Evolutionary conservation across 352 stramenopile species (phyloP), one percentile per base, ranked within the genome.

Genomic region (Globisporangium cylindrosporum): DNA sequence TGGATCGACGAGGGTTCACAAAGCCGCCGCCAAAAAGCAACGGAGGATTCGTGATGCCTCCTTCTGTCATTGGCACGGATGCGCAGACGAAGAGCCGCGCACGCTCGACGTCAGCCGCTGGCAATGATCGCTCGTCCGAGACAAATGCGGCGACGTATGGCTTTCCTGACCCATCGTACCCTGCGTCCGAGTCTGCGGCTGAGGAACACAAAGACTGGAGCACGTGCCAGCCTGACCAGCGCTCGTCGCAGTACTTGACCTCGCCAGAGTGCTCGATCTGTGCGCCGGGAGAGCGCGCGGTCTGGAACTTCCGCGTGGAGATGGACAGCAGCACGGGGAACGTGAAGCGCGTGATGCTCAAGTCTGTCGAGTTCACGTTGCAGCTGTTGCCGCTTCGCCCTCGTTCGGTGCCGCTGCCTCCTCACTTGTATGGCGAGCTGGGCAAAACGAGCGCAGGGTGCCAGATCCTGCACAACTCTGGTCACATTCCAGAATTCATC

Each of bases 171-270:
- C 82, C 82, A 32, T 84, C 77, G 4, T 78, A 88, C 24, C 76
- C 80, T n/a, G 80, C 79, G 29, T 63, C 73, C 27, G 87, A 93
- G 46, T 73, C 86, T 3, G 87, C 76, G 2, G 81, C 88, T 20
- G 89, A 96, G 57, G 89, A 95, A 24, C 90, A 93, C 75, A 96
- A 96, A 60, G 89, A 96, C 68, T 96, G 89, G 89, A 96, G 87
- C 57, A 89, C 85, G 7, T 96, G 89, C 25, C 86, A 90, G 25
- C 89, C 89, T 22, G 89, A 96, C 38, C 89, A 96, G 67, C 86
- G 89, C 29, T 81, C 85, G 3, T 59, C 82, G 0, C 84, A 93
- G 61, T 90, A 84, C 62, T 72, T 96, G 22, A 72, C 72, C 12
- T 67, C 84, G 1, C 88, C 84, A 7, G 84, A 93, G 25, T 91